Evolutionary conservation across 2,329 filamentous ascomycete genomes (phyloP).

Genomic region (Curvularia sp.): DNA sequence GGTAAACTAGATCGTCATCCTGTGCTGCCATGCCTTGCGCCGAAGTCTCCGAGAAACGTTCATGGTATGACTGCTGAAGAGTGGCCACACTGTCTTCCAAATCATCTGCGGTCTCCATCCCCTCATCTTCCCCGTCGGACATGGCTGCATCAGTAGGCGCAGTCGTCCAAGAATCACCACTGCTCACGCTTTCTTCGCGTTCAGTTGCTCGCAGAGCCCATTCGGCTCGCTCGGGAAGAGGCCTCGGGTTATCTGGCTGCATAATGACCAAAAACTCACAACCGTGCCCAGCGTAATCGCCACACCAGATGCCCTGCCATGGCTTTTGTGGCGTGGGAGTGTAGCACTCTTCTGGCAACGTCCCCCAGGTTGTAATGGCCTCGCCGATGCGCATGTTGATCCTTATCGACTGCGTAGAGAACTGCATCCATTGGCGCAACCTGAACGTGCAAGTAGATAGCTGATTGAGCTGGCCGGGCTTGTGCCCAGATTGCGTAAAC

Average conservation of each 20-base stretch:
- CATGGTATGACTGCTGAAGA: conserved; percentile 24
- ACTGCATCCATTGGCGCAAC: conserved; percentile 78
- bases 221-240: conserved; percentile 50
- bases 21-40: neutral
- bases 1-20: conserved; percentile 56
- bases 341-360: conserved; percentile 76
- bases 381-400: conserved; percentile 57
- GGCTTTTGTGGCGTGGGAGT: conserved; percentile 81
- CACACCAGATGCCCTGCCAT: conserved; percentile 90
- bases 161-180: conserved; percentile 42
- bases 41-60: neutral
- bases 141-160: conserved; percentile 33
- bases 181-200: conserved; percentile 40
- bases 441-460: conserved; percentile 76
- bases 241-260: conserved; percentile 67
- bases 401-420: conserved; percentile 51
- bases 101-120: conserved; percentile 27
- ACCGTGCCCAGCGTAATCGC: conserved; percentile 86
- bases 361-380: conserved; percentile 70
- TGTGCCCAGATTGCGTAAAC: conserved; percentile 56
- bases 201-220: conserved; percentile 39
- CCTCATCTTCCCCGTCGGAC: conserved; percentile 21
- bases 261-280: conserved; percentile 86
- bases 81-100: conserved; percentile 54
- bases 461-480: conserved; percentile 63